Evolutionary conservation across 805 yeast genomes (phyloP).

Genomic region (Wickerhamiella azyma): DNA sequence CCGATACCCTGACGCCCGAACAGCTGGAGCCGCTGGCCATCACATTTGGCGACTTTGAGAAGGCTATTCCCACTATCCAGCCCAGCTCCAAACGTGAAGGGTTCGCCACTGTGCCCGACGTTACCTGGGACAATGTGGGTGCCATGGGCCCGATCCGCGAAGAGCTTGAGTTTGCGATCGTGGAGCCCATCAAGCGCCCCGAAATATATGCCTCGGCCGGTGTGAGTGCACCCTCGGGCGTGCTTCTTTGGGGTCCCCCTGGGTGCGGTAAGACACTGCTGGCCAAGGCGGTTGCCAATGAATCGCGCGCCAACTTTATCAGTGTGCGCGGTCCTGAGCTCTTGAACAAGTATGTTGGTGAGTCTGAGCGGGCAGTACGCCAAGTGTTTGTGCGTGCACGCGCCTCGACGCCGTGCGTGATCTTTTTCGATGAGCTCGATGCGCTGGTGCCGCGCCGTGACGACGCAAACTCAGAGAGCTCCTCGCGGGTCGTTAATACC

Average conservation of each 20-base stretch:
- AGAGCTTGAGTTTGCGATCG: slow-evolving; percentile 93
- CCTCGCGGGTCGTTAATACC: slow-evolving; percentile 89
- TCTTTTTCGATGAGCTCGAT: slow-evolving; percentile 91
- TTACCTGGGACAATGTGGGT: slow-evolving; percentile 90
- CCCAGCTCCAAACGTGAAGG: slow-evolving; percentile 98
- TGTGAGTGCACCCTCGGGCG: slow-evolving; percentile 94
- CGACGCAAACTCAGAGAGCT: slow-evolving; percentile 71
- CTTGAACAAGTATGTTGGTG: slow-evolving; percentile 90
- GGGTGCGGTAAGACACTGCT: slow-evolving; percentile 96
- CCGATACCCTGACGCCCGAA: slow-evolving; percentile 60
- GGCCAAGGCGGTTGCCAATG: slow-evolving; percentile 97
- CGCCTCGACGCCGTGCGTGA: slow-evolving; percentile 85
- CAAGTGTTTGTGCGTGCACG: slow-evolving; percentile 89
- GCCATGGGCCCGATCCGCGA: slow-evolving; percentile 69
- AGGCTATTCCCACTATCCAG: slow-evolving; percentile 84
- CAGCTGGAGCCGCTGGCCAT: slow-evolving; percentile 69
- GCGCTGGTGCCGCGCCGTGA: slow-evolving; percentile 94
- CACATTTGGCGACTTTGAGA: slow-evolving; percentile 61
- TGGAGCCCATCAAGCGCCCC: slow-evolving; percentile 88
- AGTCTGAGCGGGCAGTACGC: slow-evolving; percentile 83
- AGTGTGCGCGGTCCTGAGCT: slow-evolving; percentile 94
- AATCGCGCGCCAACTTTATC: slow-evolving; percentile 89
- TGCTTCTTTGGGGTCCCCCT: slow-evolving; percentile 97
- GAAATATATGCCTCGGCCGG: slow-evolving; percentile 83
- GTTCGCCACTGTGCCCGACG: slow-evolving; percentile 96